phyloP scores from a whole-genome alignment of 257 asterid species.

The Nicotiana tabacum region DNA sequence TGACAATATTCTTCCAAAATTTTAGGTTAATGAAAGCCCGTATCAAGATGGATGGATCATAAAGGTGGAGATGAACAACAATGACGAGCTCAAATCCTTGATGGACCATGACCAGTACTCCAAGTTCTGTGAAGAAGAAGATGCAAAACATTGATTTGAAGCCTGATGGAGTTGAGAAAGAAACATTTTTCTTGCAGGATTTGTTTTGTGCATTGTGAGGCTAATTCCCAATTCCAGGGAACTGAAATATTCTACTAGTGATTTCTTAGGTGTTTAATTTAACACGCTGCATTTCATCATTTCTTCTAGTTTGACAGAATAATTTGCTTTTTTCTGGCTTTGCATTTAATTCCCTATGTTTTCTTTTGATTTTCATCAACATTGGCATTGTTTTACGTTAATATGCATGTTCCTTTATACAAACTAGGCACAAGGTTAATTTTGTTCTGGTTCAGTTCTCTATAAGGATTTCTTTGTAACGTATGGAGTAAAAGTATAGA shows the following conservation, averaged over 20 bases:
- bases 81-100: constrained; percentile 46
- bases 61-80: constrained; percentile 61
- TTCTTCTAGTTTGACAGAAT: neutral
- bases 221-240: neutral
- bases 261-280: neutral
- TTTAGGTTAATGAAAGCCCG: constrained; percentile 71
- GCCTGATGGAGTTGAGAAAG: neutral
- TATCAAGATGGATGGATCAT: constrained; percentile 88
- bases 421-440: no score
- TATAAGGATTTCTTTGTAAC: no score
- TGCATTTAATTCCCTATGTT: neutral
- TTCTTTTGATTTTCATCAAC: neutral
- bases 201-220: neutral
- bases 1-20: neutral
- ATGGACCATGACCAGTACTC: constrained; percentile 63
- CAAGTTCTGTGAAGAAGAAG: constrained; percentile 83
- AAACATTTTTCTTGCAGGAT: neutral
- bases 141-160: constrained; percentile 52
- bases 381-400: no score
- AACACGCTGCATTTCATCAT: neutral
- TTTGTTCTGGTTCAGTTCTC: no score
- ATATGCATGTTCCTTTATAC: no score
- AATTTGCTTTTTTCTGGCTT: neutral
- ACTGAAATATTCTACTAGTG: neutral
- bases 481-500: no score